Evolutionary conservation across 108 stramenopile genomes (phyloP).

Genomic region (Craspedostauros australis): DNA sequence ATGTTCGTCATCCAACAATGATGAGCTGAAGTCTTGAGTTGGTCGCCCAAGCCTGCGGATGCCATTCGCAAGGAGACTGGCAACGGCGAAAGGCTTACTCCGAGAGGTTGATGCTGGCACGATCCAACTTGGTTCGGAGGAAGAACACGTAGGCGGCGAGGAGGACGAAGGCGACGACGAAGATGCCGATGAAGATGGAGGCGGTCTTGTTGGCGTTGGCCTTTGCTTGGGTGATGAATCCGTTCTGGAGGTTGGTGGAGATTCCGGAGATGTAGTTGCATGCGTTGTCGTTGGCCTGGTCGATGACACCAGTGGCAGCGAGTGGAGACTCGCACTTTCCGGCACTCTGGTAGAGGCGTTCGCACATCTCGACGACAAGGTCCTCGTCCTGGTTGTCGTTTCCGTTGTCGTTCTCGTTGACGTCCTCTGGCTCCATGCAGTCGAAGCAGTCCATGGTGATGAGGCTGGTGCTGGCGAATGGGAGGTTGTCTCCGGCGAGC

Average conservation of each 20-base stretch:
- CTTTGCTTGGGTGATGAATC: conserved; percentile 34
- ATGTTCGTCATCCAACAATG: too few species aligned
- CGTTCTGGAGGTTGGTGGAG: conserved; percentile 65
- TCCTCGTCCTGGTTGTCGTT: conserved; percentile 42
- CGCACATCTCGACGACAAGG: conserved; percentile 58
- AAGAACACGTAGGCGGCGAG: conserved; percentile 75
- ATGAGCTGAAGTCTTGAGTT: too few species aligned
- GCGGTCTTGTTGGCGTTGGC: conserved; percentile 56
- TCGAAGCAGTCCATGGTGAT: conserved; percentile 63
- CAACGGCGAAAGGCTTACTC: conserved; percentile 33
- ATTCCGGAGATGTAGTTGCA: conserved; percentile 84
- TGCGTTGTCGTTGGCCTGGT: conserved; percentile 52
- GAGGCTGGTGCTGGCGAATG: conserved; percentile 48
- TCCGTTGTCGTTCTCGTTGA: conserved; percentile 30
- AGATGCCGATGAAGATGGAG: conserved; percentile 71
- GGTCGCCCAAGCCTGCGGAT: too few species aligned
- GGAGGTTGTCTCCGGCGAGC: conserved; percentile 43
- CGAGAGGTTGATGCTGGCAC: conserved; percentile 73
- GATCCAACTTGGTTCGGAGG: conserved; percentile 78
- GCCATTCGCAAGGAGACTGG: too few species aligned
- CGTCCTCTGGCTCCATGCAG: conserved; percentile 45
- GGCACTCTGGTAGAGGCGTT: conserved; percentile 46
- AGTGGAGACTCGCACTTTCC: conserved; percentile 77
- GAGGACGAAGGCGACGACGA: conserved; percentile 70
- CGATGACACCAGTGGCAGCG: conserved; percentile 15